phyloP scores from a whole-genome alignment of 2,329 filamentous ascomycete species.

The Pseudogymnoascus sp. region DNA sequence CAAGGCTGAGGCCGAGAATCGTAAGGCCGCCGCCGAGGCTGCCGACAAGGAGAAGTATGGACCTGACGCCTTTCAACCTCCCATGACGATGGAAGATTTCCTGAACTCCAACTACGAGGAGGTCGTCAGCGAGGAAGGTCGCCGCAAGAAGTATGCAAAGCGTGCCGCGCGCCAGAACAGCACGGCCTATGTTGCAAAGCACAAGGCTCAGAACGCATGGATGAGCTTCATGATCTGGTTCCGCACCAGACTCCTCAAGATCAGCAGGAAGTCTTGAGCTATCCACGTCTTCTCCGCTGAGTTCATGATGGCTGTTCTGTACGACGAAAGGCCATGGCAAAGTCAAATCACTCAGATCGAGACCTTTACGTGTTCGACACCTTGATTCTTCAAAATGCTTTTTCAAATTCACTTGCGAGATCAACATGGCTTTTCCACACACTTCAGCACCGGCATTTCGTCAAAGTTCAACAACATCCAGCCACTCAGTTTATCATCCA shows the following conservation, averaged over 20 bases:
- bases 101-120: slow-evolving; percentile 17
- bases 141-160: slow-evolving; percentile 4
- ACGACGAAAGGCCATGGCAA: background rate
- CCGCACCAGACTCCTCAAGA: slow-evolving; percentile 46
- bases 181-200: slow-evolving; percentile 34
- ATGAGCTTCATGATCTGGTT: slow-evolving; percentile 58
- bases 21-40: slow-evolving; percentile 13
- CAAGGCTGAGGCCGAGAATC: slow-evolving; percentile 35
- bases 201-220: slow-evolving; percentile 55
- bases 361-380: background rate
- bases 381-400: background rate
- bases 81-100: background rate
- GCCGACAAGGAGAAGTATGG: slow-evolving; percentile 24
- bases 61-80: background rate
- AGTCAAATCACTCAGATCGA: background rate
- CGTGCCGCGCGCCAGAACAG: background rate
- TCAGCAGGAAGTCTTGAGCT: slow-evolving; percentile 24
- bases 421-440: background rate
- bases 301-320: background rate
- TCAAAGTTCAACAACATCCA: background rate
- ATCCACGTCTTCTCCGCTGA: background rate
- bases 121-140: slow-evolving; percentile 9
- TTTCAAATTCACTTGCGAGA: background rate
- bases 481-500: background rate
- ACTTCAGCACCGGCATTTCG: background rate